Evolutionary conservation across 2,329 filamentous ascomycete genomes (phyloP).

Genomic region (Venturiaceae sp.): DNA sequence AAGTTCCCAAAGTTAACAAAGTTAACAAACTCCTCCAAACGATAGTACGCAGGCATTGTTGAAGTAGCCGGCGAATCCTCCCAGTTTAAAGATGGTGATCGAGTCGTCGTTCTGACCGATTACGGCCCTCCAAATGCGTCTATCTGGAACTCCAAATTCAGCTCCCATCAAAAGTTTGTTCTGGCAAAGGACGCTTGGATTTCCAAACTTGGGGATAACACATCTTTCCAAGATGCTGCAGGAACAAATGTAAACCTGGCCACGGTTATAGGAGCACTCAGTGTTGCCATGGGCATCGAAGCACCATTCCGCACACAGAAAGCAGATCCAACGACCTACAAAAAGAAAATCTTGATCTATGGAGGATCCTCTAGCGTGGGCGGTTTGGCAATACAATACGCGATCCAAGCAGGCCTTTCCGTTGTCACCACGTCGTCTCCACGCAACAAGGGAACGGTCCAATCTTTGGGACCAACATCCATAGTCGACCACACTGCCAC

Average conservation of each 20-base stretch:
- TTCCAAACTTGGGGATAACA: neutral
- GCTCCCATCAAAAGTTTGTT: neutral
- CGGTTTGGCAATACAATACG: conserved; percentile 18
- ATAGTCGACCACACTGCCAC: conserved; percentile 7
- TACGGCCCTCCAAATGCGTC: too few species aligned
- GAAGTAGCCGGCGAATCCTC: neutral
- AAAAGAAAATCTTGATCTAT: conserved; percentile 24
- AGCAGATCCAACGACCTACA: conserved; percentile 12
- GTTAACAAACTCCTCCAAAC: too few species aligned
- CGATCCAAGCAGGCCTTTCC: conserved; percentile 18
- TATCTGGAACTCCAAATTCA: neutral
- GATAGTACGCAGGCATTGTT: neutral
- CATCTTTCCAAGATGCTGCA: neutral
- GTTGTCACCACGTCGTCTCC: conserved; percentile 25
- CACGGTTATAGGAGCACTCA: neutral
- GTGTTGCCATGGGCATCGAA: neutral
- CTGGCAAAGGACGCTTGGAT: too few species aligned
- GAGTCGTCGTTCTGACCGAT: neutral
- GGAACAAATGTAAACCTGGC: neutral
- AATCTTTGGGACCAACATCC: neutral
- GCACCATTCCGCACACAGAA: neutral
- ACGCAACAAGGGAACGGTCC: conserved; percentile 19
- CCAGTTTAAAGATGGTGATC: neutral
- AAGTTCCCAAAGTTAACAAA: too few species aligned
- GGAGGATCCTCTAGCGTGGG: conserved; percentile 22